Evolutionary conservation across 225 moss, liverwort and hornwort species (phyloP).

Genomic region (Lunularia cruciata): DNA sequence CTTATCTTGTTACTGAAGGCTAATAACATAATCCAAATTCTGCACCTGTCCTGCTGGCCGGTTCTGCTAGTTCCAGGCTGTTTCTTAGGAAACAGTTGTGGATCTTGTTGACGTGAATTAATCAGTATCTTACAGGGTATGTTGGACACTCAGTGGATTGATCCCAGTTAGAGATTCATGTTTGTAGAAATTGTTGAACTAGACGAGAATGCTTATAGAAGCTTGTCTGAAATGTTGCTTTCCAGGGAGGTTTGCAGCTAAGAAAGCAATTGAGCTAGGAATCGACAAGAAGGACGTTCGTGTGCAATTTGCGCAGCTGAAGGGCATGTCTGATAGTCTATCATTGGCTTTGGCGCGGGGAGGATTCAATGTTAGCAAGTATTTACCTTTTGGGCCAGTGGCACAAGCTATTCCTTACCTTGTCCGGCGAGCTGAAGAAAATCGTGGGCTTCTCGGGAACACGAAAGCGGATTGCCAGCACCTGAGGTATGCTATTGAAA

Average conservation of each 20-base stretch:
- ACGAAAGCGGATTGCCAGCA: constrained; percentile 52
- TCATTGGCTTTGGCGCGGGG: constrained; percentile 73
- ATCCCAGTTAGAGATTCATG: too few species aligned
- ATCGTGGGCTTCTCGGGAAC: constrained; percentile 78
- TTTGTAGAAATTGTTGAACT: too few species aligned
- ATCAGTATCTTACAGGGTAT: too few species aligned
- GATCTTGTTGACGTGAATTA: too few species aligned
- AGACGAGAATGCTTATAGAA: too few species aligned
- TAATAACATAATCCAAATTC: too few species aligned
- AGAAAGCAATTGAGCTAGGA: constrained; percentile 63
- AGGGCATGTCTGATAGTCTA: constrained; percentile 90
- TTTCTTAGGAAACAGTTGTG: too few species aligned
- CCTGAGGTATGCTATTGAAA: constrained; percentile 48
- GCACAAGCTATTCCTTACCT: constrained; percentile 77
- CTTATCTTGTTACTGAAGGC: too few species aligned
- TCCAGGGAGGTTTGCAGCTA: constrained; percentile 66
- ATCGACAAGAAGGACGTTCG: constrained; percentile 57
- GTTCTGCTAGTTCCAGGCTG: too few species aligned
- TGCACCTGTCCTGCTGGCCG: too few species aligned
- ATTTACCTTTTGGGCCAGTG: constrained; percentile 83
- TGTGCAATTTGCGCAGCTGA: constrained; percentile 85
- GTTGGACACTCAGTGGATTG: too few species aligned
- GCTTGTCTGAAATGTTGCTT: not conserved
- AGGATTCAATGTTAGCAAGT: constrained; percentile 89
- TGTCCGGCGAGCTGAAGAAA: constrained; percentile 85